phyloP scores from a whole-genome alignment of 2,329 filamentous ascomycete species.

The Pseudopithomyces chartarum region DNA sequence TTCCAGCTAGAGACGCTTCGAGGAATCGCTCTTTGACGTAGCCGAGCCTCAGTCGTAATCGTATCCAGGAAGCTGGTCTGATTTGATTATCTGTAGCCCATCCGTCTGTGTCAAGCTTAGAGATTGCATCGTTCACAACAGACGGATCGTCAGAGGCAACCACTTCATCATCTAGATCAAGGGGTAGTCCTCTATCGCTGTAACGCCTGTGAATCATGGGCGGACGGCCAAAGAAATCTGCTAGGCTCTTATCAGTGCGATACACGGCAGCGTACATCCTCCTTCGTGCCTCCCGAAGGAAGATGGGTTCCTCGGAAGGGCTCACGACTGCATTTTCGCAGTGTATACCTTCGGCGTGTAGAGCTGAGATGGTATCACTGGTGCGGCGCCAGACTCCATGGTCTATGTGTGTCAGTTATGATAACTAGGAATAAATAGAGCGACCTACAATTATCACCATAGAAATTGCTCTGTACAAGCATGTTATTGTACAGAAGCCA shows the following conservation, averaged over 20 bases:
- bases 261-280: constrained; percentile 36
- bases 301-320: constrained; percentile 34
- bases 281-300: constrained; percentile 37
- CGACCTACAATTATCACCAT: constrained; percentile 41
- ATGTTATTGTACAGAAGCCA: constrained; percentile 39
- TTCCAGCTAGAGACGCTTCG: constrained; percentile 39
- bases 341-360: constrained; percentile 41
- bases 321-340: constrained; percentile 28
- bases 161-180: constrained; percentile 38
- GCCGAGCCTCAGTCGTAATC: constrained; percentile 31
- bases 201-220: constrained; percentile 42
- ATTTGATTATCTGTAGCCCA: constrained; percentile 39
- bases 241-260: constrained; percentile 39
- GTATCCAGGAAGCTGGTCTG: constrained; percentile 31
- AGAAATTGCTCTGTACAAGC: constrained; percentile 38
- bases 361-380: constrained; percentile 32
- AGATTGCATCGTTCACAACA: constrained; percentile 29
- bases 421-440: not conserved
- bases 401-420: constrained; percentile 24
- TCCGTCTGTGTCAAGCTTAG: constrained; percentile 33
- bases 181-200: constrained; percentile 34
- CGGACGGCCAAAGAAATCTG: constrained; percentile 42
- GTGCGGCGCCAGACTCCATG: constrained; percentile 43
- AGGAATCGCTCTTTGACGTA: constrained; percentile 39
- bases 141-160: constrained; percentile 29